Evolutionary conservation across 2,329 filamentous ascomycete species (phyloP).

Genomic region (Nemania sp.): DNA sequence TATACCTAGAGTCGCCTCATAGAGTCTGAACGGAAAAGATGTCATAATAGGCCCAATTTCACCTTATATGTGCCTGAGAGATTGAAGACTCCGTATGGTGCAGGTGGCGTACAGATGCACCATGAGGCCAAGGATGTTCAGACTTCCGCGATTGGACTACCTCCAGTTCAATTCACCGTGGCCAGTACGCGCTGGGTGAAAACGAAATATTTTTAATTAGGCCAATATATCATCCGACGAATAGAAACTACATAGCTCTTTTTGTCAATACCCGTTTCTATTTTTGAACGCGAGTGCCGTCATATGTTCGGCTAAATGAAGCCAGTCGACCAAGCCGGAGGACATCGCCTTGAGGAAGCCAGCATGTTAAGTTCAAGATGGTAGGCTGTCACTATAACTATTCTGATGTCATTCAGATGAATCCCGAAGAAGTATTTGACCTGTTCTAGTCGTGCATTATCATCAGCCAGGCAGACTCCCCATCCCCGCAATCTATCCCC

Average conservation of each 20-base stretch:
- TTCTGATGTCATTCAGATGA: conserved; percentile 26
- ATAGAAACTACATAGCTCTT: neutral
- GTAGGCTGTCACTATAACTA: conserved; percentile 37
- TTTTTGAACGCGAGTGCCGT: conserved; percentile 29
- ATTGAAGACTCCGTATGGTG: neutral
- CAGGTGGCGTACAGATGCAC: neutral
- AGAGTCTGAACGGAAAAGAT: neutral
- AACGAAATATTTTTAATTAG: conserved; percentile 17
- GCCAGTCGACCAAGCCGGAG: neutral
- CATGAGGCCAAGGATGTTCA: neutral
- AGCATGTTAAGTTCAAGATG: conserved; percentile 15
- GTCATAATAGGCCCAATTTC: neutral
- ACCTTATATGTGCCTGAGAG: neutral
- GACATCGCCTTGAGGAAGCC: conserved; percentile 14
- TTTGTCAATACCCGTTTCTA: conserved; percentile 11
- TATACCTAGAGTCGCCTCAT: neutral
- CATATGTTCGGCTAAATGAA: conserved; percentile 34
- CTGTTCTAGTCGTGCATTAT: conserved; percentile 24
- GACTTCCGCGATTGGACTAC: neutral
- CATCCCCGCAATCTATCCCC: conserved; percentile 10
- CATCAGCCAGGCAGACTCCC: conserved; percentile 24
- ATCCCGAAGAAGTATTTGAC: conserved; percentile 25
- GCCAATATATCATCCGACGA: conserved; percentile 27
- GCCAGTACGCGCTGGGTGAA: neutral
- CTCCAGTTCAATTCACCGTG: neutral